Base-by-base conservation (phyloP, 2,329 filamentous ascomycete genomes). In the Fusarium sp. region DNA sequence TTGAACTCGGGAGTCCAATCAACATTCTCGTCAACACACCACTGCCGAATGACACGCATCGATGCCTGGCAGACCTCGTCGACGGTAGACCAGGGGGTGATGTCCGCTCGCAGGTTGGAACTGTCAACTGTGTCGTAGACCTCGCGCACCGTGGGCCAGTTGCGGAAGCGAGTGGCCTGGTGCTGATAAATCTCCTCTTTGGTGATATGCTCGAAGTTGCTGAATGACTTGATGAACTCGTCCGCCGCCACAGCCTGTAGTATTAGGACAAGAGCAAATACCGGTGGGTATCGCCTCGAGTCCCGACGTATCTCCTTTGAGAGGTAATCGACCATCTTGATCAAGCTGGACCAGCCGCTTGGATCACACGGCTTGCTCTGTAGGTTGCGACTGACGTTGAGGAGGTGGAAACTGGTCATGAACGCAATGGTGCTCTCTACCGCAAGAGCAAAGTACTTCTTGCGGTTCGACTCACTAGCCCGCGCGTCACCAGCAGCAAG, bases 391-490 rank as follows among this genome's bases (percentile, higher is more conserved):
- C 80, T 81, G 52, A 86, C 83, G 79, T 87, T 87, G 52, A 87
- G 80, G 3, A 86, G 83, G 70, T 88, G 84, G 79, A 90, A 90
- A 1, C 85, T 84, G 16, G 88, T 81, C 82, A 90, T 87, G 74
- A 89, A 91, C 6, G 86, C 84, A 63, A 89, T 78, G 23, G 87
- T 83, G 78, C 87, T 87, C 75, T 89, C 87, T 10, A 89, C 80
- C 37, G 85, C 84, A 13, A 87, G 80, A 1, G 83, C 83, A 34
- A 82, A 83, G 35, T 83, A 83, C n/a, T 83, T 81, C 75, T 85
- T 86, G 62, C 82, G 79, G 27, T 83, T 83, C 8, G 80, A 64
- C n/a, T 82, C 79, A 39, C 79, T 75, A 8, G 76, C 69, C 20
- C 77, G 78, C 7, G 74, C 64, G n/a, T 79, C 78, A 11, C 76